Percentiles rank a stretch among this genome's conserved stretches.
phyloP scores from a whole-genome alignment of 1,139 yeast genomes.

The Geotrichum citri-aurantii region DNA sequence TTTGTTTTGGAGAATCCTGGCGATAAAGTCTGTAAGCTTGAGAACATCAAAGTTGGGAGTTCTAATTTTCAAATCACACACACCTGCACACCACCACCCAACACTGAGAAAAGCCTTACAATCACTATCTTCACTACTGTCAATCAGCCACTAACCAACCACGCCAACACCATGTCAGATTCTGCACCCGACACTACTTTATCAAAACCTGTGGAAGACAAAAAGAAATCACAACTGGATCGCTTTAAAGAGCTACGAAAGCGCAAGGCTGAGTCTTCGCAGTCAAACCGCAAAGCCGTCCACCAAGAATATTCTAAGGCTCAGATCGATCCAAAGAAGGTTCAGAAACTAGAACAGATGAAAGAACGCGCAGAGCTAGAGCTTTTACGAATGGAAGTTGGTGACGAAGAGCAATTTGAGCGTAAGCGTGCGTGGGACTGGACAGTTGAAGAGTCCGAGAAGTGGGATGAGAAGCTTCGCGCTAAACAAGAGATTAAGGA shows the following conservation, averaged over 20 bases:
- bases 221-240: slow-evolving; percentile 7
- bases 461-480: slow-evolving; percentile 50
- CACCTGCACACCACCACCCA: background rate
- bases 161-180: background rate
- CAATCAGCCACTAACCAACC: background rate
- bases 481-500: slow-evolving; percentile 26
- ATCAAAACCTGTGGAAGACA: slow-evolving; percentile 2
- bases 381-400: slow-evolving; percentile 36
- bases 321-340: slow-evolving; percentile 32
- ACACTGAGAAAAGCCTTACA: background rate
- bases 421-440: slow-evolving; percentile 51
- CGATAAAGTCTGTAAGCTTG: background rate
- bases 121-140: background rate
- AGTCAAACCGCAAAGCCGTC: slow-evolving; percentile 41
- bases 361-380: slow-evolving; percentile 39
- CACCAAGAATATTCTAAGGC: slow-evolving; percentile 39
- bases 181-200: background rate
- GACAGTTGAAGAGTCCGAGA: slow-evolving; percentile 62
- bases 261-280: slow-evolving; percentile 28
- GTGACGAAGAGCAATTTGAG: slow-evolving; percentile 38
- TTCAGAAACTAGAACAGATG: slow-evolving; percentile 34
- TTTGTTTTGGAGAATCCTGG: background rate
- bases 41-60: background rate
- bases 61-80: background rate
- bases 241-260: slow-evolving; percentile 17